These are phyloP conservation scores for Penicillium crustosum DNA, from an alignment of 2,329 filamentous ascomycete species.

Conservation along the genomic window DNA sequence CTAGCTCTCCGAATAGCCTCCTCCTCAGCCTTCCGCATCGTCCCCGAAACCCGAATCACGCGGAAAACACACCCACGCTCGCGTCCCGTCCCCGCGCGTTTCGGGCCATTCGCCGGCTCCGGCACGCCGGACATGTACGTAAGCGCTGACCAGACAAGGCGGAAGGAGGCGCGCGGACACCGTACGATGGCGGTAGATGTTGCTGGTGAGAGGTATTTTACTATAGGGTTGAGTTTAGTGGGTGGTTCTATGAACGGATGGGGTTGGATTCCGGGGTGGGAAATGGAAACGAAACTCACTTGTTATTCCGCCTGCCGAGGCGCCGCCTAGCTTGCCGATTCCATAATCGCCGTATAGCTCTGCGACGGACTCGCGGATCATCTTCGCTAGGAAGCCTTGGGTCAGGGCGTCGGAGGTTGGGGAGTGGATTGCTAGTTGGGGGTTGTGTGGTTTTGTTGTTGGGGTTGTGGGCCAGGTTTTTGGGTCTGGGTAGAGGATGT, in stretches of 20 bases:
- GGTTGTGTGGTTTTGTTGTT: conserved; percentile 31
- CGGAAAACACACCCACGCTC: conserved; percentile 68
- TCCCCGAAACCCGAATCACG: conserved; percentile 85
- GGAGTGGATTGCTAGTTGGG: conserved; percentile 70
- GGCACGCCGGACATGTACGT: conserved; percentile 74
- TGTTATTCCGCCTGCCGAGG: conserved; percentile 66
- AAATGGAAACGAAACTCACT: conserved; percentile 49
- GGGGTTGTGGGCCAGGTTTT: conserved; percentile 36
- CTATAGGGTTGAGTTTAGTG: conserved; percentile 44
- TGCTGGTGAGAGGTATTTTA: conserved; percentile 90
- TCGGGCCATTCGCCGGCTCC: conserved; percentile 30
- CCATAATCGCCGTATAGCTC: conserved; percentile 88
- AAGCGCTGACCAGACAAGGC: conserved; percentile 85
- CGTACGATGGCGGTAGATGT: conserved; percentile 92
- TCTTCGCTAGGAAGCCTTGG: conserved; percentile 62
- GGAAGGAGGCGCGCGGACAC: conserved; percentile 77
- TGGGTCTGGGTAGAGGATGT: conserved; percentile 77
- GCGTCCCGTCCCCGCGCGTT: conserved; percentile 22
- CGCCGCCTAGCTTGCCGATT: conserved; percentile 57
- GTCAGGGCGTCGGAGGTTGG: conserved; percentile 74
- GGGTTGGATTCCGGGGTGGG: too few relatives aligned
- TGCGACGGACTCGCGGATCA: conserved; percentile 68
- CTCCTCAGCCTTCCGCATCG: conserved; percentile 87
- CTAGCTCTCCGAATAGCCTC: conserved; percentile 80
- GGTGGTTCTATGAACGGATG: not conserved